Evolutionary conservation across 2,329 filamentous ascomycete species (phyloP).

Genomic region (Thielaviopsis musarum): DNA sequence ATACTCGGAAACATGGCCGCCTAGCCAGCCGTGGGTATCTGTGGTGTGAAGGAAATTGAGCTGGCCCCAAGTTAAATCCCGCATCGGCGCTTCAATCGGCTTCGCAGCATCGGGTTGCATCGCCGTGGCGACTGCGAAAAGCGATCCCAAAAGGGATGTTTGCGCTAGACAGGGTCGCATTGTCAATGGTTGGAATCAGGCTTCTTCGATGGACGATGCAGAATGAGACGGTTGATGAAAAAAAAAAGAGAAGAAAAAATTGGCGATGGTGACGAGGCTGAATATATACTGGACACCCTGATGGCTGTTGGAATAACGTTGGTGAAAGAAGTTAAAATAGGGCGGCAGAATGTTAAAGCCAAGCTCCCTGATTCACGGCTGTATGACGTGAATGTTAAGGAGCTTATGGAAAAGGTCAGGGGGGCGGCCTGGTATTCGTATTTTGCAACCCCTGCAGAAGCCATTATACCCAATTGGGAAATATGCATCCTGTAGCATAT

Average conservation of each 20-base stretch:
- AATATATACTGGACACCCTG: background rate
- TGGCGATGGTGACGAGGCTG: background rate
- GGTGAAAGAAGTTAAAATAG: background rate
- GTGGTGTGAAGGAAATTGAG: conserved; percentile 96
- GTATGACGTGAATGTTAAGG: background rate
- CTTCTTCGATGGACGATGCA: no score
- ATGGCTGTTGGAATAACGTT: background rate
- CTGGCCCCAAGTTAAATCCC: conserved; percentile 78
- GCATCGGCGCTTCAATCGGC: conserved; percentile 64
- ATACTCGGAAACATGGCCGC: conserved; percentile 80
- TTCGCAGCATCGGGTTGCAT: conserved; percentile 67
- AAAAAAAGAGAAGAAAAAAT: background rate
- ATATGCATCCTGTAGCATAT: no score
- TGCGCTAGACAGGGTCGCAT: background rate
- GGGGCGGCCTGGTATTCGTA: background rate
- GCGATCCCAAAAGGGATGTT: conserved; percentile 16
- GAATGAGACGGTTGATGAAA: background rate
- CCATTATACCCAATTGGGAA: background rate
- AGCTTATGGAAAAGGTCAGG: background rate
- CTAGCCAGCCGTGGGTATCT: conserved; percentile 91
- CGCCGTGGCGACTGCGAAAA: conserved; percentile 23
- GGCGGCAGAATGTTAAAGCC: background rate
- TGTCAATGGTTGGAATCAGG: background rate
- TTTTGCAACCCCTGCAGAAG: background rate
- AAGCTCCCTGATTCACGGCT: background rate